Percentiles rank a stretch among this genome's conserved stretches.
These are phyloP conservation scores for Nepenthes mirabilis DNA, from an alignment of 148 eudicot species.

Conservation along the genomic window DNA sequence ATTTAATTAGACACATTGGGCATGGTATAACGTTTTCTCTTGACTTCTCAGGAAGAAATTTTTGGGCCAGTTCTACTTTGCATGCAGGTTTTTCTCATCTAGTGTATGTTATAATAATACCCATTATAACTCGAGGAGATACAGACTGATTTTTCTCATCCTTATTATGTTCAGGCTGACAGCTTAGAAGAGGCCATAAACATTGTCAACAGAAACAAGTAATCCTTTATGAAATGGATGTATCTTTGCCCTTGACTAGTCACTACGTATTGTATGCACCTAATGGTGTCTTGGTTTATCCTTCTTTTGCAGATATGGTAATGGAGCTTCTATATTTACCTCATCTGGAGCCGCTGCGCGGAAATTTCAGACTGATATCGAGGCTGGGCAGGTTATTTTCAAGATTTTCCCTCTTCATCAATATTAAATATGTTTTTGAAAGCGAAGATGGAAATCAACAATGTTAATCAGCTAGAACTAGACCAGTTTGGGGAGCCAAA, in stretches of 20 bases:
- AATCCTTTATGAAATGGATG: slow-evolving; percentile 3
- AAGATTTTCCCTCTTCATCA: not conserved
- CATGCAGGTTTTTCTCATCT: slow-evolving; percentile 51
- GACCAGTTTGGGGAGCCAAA: too few relatives aligned
- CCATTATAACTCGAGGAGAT: not conserved
- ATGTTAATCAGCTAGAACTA: too few relatives aligned
- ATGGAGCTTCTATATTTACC: slow-evolving; percentile 93
- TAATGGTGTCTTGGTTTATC: not conserved
- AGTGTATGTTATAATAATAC: not conserved
- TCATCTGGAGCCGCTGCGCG: slow-evolving; percentile 90
- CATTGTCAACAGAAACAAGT: slow-evolving; percentile 81
- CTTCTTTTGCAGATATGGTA: slow-evolving; percentile 57
- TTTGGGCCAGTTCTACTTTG: slow-evolving; percentile 95
- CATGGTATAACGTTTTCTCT: not conserved
- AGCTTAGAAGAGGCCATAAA: slow-evolving; percentile 89
- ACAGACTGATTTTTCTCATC: not conserved
- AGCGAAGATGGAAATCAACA: too few relatives aligned
- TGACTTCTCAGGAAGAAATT: slow-evolving; percentile 70
- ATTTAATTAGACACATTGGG: not conserved
- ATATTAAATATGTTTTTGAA: not conserved
- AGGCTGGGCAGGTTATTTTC: slow-evolving; percentile 81
- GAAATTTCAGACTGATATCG: slow-evolving; percentile 90
- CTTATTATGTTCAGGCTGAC: slow-evolving; percentile 51
- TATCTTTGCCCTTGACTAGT: not conserved
- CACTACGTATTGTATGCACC: not conserved